phyloP scores from a whole-genome alignment of 306 rosid species.

The Betula pendula region DNA sequence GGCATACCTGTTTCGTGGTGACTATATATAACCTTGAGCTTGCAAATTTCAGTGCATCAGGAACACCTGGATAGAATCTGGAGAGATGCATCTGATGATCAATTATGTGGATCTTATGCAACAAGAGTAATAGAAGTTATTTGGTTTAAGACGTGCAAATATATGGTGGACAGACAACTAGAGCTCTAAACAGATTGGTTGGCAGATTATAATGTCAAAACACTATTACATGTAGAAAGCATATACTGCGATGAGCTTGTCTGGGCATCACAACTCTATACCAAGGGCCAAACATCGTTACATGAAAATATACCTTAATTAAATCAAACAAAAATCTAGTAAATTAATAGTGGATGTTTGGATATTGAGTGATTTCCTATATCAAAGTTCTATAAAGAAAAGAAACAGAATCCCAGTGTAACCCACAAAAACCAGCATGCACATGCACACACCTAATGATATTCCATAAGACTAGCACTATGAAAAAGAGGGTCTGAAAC shows the following conservation, averaged over 20 bases:
- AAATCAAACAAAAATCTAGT: not conserved
- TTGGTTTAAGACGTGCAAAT: not conserved
- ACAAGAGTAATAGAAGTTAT: not conserved
- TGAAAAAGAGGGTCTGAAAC: not conserved
- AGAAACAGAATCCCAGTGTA: too few relatives aligned
- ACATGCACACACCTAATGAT: not conserved
- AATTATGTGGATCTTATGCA: slow-evolving; percentile 1
- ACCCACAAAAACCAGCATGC: not conserved
- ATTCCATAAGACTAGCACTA: not conserved
- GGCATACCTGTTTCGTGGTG: slow-evolving; percentile 77
- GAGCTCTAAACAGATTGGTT: not conserved
- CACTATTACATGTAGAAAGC: not conserved
- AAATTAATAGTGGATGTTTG: not conserved
- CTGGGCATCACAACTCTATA: not conserved
- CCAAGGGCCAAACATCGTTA: not conserved
- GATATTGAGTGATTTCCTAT: too few relatives aligned
- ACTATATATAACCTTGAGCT: slow-evolving; percentile 78
- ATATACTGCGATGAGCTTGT: not conserved
- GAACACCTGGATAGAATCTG: slow-evolving; percentile 79
- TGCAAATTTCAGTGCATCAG: slow-evolving; percentile 76
- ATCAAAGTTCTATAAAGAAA: too few relatives aligned
- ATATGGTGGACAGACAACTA: slow-evolving; percentile 12
- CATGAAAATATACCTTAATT: not conserved
- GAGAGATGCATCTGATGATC: slow-evolving; percentile 18
- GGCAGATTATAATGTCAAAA: not conserved